Conservation (phyloP, 2,329 filamentous ascomycete genomes). For the Fusarium fracticaudum region DNA sequence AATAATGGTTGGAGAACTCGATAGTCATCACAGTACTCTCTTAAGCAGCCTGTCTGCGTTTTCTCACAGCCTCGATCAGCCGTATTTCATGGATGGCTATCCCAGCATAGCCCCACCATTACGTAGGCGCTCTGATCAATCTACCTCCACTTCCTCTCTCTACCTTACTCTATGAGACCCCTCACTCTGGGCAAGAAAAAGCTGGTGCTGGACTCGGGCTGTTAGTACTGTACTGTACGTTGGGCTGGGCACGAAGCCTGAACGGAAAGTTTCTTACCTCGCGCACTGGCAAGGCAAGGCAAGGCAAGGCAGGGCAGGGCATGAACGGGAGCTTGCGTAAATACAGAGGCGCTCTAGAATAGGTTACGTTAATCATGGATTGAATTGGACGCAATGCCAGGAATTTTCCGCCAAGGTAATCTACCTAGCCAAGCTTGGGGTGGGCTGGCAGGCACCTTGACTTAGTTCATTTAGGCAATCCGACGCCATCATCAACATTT, state of each 20-base stretch:
- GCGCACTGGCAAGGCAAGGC: background rate
- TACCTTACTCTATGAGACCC: slow-evolving; percentile 8
- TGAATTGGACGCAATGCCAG: background rate
- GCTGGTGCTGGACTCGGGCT: background rate
- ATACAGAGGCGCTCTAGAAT: background rate
- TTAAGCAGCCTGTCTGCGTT: background rate
- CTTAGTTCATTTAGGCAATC: slow-evolving; percentile 34
- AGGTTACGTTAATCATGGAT: background rate
- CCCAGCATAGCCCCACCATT: slow-evolving; percentile 50
- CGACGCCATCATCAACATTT: slow-evolving; percentile 41
- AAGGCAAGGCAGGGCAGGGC: background rate
- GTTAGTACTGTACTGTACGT: background rate
- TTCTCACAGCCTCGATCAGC: background rate
- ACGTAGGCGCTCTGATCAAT: slow-evolving; percentile 40
- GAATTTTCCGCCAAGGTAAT: slow-evolving; percentile 32
- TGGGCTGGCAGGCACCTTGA: background rate
- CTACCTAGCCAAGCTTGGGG: slow-evolving; percentile 9
- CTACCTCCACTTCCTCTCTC: background rate
- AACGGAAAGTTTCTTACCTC: slow-evolving; percentile 9
- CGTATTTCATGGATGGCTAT: background rate
- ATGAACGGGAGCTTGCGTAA: background rate
- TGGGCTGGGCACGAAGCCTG: slow-evolving; percentile 5
- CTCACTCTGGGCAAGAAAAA: slow-evolving; percentile 8
- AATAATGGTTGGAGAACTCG: background rate
- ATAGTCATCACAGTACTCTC: background rate